A percentile compares a stretch with the other conserved stretches of the same genome.
Conservation (phyloP, 768 basidiomycete genomes). For the Tricholomella constricta region DNA sequence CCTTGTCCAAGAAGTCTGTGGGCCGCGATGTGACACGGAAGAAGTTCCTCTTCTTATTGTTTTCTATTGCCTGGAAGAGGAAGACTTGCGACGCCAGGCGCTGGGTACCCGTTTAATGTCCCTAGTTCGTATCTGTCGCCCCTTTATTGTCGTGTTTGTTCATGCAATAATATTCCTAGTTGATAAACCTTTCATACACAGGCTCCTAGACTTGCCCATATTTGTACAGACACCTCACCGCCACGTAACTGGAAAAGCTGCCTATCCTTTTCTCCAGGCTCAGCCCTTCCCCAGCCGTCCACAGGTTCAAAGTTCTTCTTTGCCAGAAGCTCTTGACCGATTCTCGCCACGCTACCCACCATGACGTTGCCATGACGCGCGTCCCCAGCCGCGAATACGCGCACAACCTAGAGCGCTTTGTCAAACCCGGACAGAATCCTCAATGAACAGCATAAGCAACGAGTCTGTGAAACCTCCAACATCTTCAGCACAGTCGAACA, state of each 20-base stretch:
- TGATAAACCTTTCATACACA: conserved; percentile 40
- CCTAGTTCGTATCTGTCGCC: conserved; percentile 27
- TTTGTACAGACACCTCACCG: conserved; percentile 37
- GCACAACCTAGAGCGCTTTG: conserved; percentile 25
- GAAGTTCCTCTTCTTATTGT: conserved; percentile 50
- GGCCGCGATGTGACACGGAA: conserved; percentile 59
- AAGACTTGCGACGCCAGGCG: conserved; percentile 27
- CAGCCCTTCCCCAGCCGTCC: conserved; percentile 32
- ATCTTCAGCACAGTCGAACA: conserved; percentile 13
- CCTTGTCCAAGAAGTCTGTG: conserved; percentile 49
- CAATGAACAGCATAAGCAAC: conserved; percentile 4
- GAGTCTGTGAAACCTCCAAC: not conserved
- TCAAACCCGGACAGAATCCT: conserved; percentile 6
- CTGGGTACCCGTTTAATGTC: conserved; percentile 37
- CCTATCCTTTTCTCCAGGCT: conserved; percentile 40
- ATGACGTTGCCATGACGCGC: conserved; percentile 6
- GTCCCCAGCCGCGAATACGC: conserved; percentile 24
- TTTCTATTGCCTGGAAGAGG: conserved; percentile 37
- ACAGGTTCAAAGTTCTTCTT: conserved; percentile 44
- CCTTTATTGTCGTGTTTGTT: not conserved
- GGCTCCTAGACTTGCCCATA: conserved; percentile 38
- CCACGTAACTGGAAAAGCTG: conserved; percentile 25
- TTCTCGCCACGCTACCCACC: not conserved
- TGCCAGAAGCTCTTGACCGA: conserved; percentile 36
- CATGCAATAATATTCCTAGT: conserved; percentile 19